Base-by-base conservation (phyloP, 2,329 filamentous ascomycete genomes). In the Monosporascus cannonballus region DNA sequence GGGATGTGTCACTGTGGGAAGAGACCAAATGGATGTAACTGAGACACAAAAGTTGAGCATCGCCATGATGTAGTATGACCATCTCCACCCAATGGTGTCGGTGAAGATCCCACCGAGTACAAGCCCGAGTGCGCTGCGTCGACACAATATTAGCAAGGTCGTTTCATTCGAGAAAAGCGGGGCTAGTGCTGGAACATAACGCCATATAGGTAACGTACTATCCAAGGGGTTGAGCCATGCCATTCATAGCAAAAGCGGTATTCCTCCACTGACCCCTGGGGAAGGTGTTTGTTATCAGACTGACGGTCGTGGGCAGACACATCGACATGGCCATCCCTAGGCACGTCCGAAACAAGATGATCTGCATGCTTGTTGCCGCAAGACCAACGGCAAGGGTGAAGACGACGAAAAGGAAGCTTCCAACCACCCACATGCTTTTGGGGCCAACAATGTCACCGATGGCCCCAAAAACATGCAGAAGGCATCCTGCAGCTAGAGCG, bases 71-170 rank as follows among this genome's bases (percentile, higher is more conserved):
- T 73, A 76, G 30, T 74, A 80, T 0, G 70, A 68, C 58, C 70
- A 73, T 5, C 76, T 62, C 76, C 77, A 80, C 3, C 75, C 76
- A 6, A 73, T 68, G 0, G 69, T 72, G 46, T 78, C 71, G 6
- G 73, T 69, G 50, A 80, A 72, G 5, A 80, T 63, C 18, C 77
- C 77, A 6, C 75, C 76, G 0, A 79, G 65, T 0, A 80, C 74
- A 2, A 81, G 58, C 0, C 78, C 78, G 0, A 77, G 53, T 0
- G 76, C 73, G 47, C 77, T 80, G 0, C 77, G 76, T 1, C 79
- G 54, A 0, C 76, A 73, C 39, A 24, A 22, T 15, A 27, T 17
- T 15, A 47, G 20, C 27, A 18, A 47, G 46, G 17, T 18, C 14
- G 9, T 34, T 34, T 34, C 30, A 34, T 34, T 14, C 5, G 30